Evolutionary conservation across 2,329 filamentous ascomycete species (phyloP).

Genomic region (Diatrype stigma): DNA sequence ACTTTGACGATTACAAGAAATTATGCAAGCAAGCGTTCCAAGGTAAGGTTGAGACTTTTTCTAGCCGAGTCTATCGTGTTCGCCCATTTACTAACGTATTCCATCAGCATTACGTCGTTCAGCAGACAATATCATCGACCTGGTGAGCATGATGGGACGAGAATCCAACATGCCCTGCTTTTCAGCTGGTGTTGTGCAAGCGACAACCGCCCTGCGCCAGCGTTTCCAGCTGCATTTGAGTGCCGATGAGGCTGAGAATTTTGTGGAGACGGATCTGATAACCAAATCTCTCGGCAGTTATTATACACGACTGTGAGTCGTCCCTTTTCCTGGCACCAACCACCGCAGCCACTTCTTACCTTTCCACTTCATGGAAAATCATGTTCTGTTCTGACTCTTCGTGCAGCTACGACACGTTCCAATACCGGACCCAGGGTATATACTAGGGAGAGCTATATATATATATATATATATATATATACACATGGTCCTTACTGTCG

Average conservation of each 20-base stretch:
- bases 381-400: constrained; percentile 10
- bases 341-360: not conserved
- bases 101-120: constrained; percentile 66
- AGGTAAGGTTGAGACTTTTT: constrained; percentile 41
- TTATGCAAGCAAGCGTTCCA: constrained; percentile 83
- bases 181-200: constrained; percentile 66
- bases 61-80: not conserved
- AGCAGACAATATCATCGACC: constrained; percentile 74
- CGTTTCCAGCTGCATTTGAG: constrained; percentile 80
- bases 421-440: constrained; percentile 84
- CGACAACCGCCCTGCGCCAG: constrained; percentile 65
- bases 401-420: constrained; percentile 74
- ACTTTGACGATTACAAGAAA: constrained; percentile 72
- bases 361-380: not conserved
- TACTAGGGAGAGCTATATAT: constrained; percentile 49
- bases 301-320: constrained; percentile 73
- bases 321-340: not conserved
- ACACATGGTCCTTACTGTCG: no score
- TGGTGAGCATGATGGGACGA: constrained; percentile 80
- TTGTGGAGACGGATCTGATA: constrained; percentile 75
- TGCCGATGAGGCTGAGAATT: constrained; percentile 74
- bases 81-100: constrained; percentile 4
- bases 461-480: constrained; percentile 9
- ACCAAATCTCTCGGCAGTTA: constrained; percentile 81
- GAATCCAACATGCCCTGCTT: constrained; percentile 85